phyloP scores from a whole-genome alignment of 1,139 yeast species.

The Geotrichum cucujoidarum region DNA sequence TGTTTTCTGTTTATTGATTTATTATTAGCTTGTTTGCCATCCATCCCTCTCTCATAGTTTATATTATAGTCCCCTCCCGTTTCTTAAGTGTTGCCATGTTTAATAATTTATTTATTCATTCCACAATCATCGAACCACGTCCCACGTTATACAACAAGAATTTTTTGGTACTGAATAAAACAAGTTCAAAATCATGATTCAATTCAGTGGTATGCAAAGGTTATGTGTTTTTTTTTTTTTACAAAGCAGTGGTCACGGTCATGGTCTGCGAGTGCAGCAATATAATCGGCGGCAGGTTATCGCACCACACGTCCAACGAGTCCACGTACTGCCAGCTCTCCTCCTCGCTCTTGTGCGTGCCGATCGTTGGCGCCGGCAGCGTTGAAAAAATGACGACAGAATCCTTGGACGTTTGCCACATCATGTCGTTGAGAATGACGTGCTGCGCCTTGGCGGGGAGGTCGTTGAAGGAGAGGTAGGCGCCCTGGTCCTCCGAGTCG shows the following conservation, averaged over 20 bases:
- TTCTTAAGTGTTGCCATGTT: too few species aligned
- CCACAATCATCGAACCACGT: not conserved
- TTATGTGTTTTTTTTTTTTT: constrained; percentile 22
- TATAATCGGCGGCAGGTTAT: constrained; percentile 73
- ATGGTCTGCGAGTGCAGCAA: constrained; percentile 85
- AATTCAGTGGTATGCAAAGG: not conserved
- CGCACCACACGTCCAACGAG: constrained; percentile 74
- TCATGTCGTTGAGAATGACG: constrained; percentile 76
- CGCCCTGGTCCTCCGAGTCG: constrained; percentile 21
- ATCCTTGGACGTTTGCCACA: constrained; percentile 56
- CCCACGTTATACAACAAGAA: too few species aligned
- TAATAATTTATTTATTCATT: constrained; percentile 1
- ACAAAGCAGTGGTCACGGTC: constrained; percentile 89
- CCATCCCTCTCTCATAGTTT: too few species aligned
- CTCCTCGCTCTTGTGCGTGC: constrained; percentile 65
- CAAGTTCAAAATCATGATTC: too few species aligned
- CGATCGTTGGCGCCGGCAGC: constrained; percentile 78
- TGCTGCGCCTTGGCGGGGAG: constrained; percentile 91
- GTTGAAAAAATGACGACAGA: constrained; percentile 79
- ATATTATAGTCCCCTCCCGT: too few species aligned
- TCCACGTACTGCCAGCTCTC: constrained; percentile 72
- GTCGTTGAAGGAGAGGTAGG: constrained; percentile 60
- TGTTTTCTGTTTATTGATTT: not conserved
- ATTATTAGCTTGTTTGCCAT: too few species aligned
- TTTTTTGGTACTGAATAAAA: not conserved